Percentiles rank a stretch among this genome's conserved stretches.
Conservation (phyloP, 2,329 filamentous ascomycete genomes). For the Mycosphaerelloides madeirae region DNA sequence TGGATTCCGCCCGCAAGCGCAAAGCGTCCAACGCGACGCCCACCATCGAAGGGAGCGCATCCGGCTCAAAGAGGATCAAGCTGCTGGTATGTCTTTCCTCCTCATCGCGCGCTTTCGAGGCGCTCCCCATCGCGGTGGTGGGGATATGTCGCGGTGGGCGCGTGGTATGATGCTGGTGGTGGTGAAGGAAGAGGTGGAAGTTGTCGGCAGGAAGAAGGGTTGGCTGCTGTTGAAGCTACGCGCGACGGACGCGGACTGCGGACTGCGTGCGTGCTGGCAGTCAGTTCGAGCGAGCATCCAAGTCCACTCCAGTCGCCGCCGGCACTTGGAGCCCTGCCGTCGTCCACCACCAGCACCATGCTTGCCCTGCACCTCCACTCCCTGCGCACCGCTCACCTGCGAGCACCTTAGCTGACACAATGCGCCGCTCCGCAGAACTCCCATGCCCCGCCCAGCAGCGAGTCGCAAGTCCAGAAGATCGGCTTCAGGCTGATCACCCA, state of each 20-base stretch:
- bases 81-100: slow-evolving; percentile 49
- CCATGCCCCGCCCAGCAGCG: slow-evolving; percentile 18
- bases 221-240: too few relatives aligned
- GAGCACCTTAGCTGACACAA: slow-evolving; percentile 13
- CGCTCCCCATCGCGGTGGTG: too few relatives aligned
- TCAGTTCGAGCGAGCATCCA: too few relatives aligned
- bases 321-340: too few relatives aligned
- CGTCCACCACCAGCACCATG: slow-evolving; percentile 2
- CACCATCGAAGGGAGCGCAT: slow-evolving; percentile 36
- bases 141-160: too few relatives aligned
- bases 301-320: too few relatives aligned
- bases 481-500: slow-evolving; percentile 71
- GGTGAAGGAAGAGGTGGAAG: not conserved
- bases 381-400: not conserved
- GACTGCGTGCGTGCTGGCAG: too few relatives aligned
- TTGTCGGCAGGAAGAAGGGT: too few relatives aligned
- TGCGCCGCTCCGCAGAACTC: slow-evolving; percentile 26
- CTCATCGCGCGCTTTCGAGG: not conserved
- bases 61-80: slow-evolving; percentile 55
- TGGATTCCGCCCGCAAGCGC: slow-evolving; percentile 51
- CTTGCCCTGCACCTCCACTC: slow-evolving; percentile 3
- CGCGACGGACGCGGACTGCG: too few relatives aligned
- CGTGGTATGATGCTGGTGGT: slow-evolving; percentile 1
- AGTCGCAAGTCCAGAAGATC: slow-evolving; percentile 43
- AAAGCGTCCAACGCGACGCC: slow-evolving; percentile 50